Percentiles rank a stretch among this genome's conserved stretches.
Evolutionary conservation across 768 basidiomycete genomes (phyloP).

Genomic region (Leucosporidium creatinivorum): DNA sequence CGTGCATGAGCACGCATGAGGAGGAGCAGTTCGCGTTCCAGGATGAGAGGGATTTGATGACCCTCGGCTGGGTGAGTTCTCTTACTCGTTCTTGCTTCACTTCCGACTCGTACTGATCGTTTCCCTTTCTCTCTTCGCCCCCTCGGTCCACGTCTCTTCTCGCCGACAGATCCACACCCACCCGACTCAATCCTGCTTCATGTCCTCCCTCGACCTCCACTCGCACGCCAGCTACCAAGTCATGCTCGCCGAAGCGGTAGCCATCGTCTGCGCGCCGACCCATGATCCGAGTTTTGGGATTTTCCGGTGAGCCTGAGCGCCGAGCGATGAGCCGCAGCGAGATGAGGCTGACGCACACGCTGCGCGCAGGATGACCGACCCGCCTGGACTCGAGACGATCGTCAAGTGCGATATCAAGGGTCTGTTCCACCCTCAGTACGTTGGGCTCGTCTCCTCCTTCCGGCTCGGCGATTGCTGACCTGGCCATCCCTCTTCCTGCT

Average conservation of each 20-base stretch:
- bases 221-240: conserved; percentile 82
- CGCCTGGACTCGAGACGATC: conserved; percentile 68
- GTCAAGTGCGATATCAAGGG: conserved; percentile 61
- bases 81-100: conserved; percentile 10
- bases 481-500: background rate
- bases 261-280: conserved; percentile 81
- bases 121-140: background rate
- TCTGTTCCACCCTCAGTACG: conserved; percentile 82
- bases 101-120: background rate
- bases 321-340: no score
- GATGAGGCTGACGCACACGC: no score
- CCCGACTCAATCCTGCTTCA: conserved; percentile 85
- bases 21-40: conserved; percentile 79
- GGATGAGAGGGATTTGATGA: conserved; percentile 69
- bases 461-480: background rate
- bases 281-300: conserved; percentile 61
- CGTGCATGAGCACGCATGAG: conserved; percentile 87
- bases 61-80: conserved; percentile 75
- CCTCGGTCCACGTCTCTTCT: background rate
- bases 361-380: conserved; percentile 73
- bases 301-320: conserved; percentile 12
- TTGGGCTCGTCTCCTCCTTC: background rate
- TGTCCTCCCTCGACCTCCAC: conserved; percentile 89
- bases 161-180: conserved; percentile 74
- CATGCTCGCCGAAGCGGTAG: conserved; percentile 86